Conservation (phyloP, 2,329 filamentous ascomycete genomes). For the Clathrospora elynae region DNA sequence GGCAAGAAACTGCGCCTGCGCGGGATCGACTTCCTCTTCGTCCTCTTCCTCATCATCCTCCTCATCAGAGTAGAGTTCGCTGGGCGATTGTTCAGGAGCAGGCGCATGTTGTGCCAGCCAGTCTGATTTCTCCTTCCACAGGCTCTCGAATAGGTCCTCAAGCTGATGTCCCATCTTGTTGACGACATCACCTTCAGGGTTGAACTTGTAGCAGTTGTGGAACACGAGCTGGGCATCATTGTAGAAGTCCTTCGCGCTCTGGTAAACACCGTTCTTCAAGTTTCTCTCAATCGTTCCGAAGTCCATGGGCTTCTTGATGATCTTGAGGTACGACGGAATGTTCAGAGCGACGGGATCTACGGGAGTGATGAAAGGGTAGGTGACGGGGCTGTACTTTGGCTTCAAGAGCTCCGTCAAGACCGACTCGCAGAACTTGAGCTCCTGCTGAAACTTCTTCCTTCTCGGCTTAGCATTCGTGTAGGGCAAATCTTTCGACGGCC, state of each 20-base stretch:
- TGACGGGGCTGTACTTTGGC: constrained; percentile 69
- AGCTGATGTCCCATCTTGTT: constrained; percentile 73
- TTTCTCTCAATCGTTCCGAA: constrained; percentile 79
- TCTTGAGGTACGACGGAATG: constrained; percentile 88
- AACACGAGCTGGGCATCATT: constrained; percentile 82
- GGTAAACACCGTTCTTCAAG: constrained; percentile 77
- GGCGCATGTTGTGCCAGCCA: constrained; percentile 80
- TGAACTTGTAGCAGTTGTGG: constrained; percentile 91
- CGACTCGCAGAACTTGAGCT: constrained; percentile 87
- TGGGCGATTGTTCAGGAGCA: constrained; percentile 68
- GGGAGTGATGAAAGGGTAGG: constrained; percentile 76
- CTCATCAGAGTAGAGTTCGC: constrained; percentile 58
- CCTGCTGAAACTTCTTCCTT: constrained; percentile 85
- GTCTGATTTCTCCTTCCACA: constrained; percentile 78
- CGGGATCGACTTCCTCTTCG: constrained; percentile 55
- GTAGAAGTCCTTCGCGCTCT: constrained; percentile 82
- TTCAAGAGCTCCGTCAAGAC: constrained; percentile 79
- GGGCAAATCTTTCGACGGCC: constrained; percentile 87
- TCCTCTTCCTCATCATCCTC: constrained; percentile 74
- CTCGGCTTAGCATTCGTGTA: constrained; percentile 83
- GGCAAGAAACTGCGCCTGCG: constrained; percentile 53
- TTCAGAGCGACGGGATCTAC: constrained; percentile 94
- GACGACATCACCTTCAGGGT: constrained; percentile 76
- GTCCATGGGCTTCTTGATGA: constrained; percentile 98
- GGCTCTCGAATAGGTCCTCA: constrained; percentile 73